A percentile compares a stretch with the other conserved stretches of the same genome.
These are phyloP conservation scores for Elaeis oleifera DNA, from an alignment of 202 grass and related monocot genomes.

Conservation along the genomic window DNA sequence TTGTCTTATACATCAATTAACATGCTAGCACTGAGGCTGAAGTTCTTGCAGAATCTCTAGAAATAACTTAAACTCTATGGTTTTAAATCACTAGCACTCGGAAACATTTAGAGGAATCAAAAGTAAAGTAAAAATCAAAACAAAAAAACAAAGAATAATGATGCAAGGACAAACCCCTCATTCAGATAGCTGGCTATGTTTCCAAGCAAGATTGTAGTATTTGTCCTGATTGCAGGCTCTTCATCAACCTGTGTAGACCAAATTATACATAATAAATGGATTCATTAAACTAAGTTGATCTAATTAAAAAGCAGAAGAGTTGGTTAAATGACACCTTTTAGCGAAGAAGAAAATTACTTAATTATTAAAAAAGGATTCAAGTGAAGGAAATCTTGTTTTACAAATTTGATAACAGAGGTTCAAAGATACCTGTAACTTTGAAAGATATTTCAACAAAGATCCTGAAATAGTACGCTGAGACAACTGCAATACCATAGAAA, in stretches of 20 bases:
- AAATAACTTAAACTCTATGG: too few species aligned
- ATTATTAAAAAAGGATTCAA: slow-evolving; percentile 15
- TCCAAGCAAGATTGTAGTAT: slow-evolving; percentile 97
- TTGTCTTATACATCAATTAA: too few species aligned
- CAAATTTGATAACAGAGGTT: background rate
- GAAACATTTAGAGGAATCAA: background rate
- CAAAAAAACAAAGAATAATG: slow-evolving; percentile 16
- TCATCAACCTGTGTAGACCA: slow-evolving; percentile 66
- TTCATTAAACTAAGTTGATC: background rate
- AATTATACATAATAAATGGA: background rate
- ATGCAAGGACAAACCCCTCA: slow-evolving; percentile 64
- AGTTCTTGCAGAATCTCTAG: too few species aligned
- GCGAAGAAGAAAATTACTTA: slow-evolving; percentile 13
- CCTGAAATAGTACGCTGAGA: slow-evolving; percentile 95
- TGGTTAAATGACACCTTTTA: too few species aligned
- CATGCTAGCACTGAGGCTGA: too few species aligned
- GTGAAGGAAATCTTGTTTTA: background rate
- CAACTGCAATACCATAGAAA: slow-evolving; percentile 51
- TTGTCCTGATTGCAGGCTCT: slow-evolving; percentile 95
- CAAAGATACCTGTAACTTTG: slow-evolving; percentile 86
- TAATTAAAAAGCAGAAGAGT: too few species aligned
- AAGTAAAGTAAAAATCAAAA: slow-evolving; percentile 19
- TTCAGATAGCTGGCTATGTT: slow-evolving; percentile 97
- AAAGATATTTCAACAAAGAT: slow-evolving; percentile 98
- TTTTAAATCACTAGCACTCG: too few species aligned